phyloP scores from a whole-genome alignment of 1,284 basidiomycete species.

The Pholiota adiposa region DNA sequence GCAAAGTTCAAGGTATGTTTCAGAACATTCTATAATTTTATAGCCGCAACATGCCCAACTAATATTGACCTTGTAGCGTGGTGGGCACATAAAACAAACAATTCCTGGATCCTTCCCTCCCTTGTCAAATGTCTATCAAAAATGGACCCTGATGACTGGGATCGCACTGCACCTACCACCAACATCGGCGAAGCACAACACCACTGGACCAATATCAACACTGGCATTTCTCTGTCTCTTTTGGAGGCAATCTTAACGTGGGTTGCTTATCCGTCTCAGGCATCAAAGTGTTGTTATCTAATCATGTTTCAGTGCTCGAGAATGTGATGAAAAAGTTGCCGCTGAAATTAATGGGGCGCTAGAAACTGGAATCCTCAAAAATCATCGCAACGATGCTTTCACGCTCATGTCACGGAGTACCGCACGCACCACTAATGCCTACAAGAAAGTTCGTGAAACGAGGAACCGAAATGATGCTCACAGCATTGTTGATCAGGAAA shows the following conservation, averaged over 20 bases:
- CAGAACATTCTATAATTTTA: too few species aligned
- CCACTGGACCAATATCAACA: constrained; percentile 24
- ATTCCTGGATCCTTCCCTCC: constrained; percentile 23
- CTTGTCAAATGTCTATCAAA: constrained; percentile 23
- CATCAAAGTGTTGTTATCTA: too few species aligned
- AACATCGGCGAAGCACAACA: constrained; percentile 26
- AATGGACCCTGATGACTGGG: constrained; percentile 20
- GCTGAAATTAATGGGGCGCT: constrained; percentile 13
- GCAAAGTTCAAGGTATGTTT: constrained; percentile 3
- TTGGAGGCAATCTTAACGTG: constrained; percentile 19
- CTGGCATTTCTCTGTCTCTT: constrained; percentile 17
- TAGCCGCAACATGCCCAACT: too few species aligned
- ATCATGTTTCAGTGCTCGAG: not conserved
- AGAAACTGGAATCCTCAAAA: constrained; percentile 18
- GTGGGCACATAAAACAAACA: constrained; percentile 25
- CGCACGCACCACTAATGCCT: not conserved
- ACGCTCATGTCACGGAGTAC: constrained; percentile 3
- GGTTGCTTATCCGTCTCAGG: not conserved
- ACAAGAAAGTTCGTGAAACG: not conserved
- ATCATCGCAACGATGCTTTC: constrained; percentile 14
- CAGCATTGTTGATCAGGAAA: not conserved
- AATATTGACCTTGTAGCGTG: constrained; percentile 21
- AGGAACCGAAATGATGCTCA: not conserved
- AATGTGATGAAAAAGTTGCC: constrained; percentile 5
- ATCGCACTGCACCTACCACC: constrained; percentile 18